Base-by-base conservation (phyloP, 176 grass and related monocot genomes). In the Oryza rufipogon region DNA sequence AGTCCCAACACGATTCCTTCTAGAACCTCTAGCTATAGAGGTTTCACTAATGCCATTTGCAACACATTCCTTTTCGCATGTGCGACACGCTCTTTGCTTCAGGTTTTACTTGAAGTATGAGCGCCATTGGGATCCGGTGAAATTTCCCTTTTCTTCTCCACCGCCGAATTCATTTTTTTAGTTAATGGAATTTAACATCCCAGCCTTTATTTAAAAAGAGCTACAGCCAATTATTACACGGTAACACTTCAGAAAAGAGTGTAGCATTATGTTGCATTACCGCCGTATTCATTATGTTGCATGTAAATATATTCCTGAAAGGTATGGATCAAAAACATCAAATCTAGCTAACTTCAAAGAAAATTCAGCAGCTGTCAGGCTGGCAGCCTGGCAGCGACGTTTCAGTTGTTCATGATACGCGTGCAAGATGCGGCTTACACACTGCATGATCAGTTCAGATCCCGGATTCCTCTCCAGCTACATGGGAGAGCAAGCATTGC, bases 241-340 rank as follows among this genome's bases (percentile, higher is more conserved):
- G n/a, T n/a, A n/a, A n/a, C n/a, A n/a, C n/a, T n/a, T n/a, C n/a
- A n/a, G n/a, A n/a, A n/a, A n/a, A n/a, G n/a, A n/a, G n/a, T n/a
- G n/a, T n/a, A n/a, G n/a, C n/a, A n/a, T n/a, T n/a, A n/a, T n/a
- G n/a, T n/a, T n/a, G n/a, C n/a, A n/a, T n/a, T n/a, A 63, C 6
- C 0, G 20, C 0, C 7, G n/a, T n/a, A 63, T 58, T 20, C 7
- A 58, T 19, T 19, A 19, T 7, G 54, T 4, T 32, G 10, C 14
- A 64, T 64, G 9, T 15, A 17, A 17, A 44, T 33, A 73, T 82
- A 13, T 73, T 82, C 6, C 7, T 73, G 38, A 64, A 63, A 82
- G 38, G 5, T 64, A 63, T 8, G 15, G 12, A 38, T 56, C 10
- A 81, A 39, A 39, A 14, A 9, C 4, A 16, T 44, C 80, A 44